Conservation (phyloP, 2,329 filamentous ascomycete genomes). For the Byssothecium circinans region DNA sequence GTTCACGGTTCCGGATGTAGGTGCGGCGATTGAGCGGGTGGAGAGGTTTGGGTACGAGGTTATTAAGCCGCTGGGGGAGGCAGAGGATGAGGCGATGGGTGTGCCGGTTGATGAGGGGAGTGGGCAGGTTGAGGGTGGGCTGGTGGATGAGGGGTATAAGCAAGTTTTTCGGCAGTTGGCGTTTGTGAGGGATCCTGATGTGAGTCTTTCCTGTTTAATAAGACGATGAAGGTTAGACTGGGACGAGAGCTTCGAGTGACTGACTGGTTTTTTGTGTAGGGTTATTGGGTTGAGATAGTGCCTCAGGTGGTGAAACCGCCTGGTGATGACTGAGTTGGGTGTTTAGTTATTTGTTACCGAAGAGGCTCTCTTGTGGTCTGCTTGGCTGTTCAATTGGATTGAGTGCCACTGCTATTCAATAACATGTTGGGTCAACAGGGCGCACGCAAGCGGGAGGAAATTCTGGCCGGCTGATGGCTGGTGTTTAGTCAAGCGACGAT, state of each 20-base stretch:
- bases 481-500: too few relatives aligned
- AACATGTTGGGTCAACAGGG: too few relatives aligned
- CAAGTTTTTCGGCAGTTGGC: constrained; percentile 34
- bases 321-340: not conserved
- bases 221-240: not conserved
- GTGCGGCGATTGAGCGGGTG: constrained; percentile 22
- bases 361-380: too few relatives aligned
- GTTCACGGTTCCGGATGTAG: constrained; percentile 39
- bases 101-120: constrained; percentile 18
- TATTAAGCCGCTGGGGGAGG: constrained; percentile 32
- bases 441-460: too few relatives aligned
- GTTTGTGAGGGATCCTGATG: constrained; percentile 41
- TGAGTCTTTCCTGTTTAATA: constrained; percentile 20
- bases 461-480: too few relatives aligned
- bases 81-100: constrained; percentile 26
- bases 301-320: constrained; percentile 20
- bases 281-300: constrained; percentile 36
- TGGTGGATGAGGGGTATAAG: constrained; percentile 31
- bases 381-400: too few relatives aligned
- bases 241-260: not conserved
- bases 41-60: constrained; percentile 27
- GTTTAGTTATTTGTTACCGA: too few relatives aligned
- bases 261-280: constrained; percentile 19
- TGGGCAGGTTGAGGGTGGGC: constrained; percentile 8
- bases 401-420: too few relatives aligned